These are phyloP conservation scores for Phytopythium kandeliae DNA, from an alignment of 352 stramenopile genomes.

Conservation along the genomic window DNA sequence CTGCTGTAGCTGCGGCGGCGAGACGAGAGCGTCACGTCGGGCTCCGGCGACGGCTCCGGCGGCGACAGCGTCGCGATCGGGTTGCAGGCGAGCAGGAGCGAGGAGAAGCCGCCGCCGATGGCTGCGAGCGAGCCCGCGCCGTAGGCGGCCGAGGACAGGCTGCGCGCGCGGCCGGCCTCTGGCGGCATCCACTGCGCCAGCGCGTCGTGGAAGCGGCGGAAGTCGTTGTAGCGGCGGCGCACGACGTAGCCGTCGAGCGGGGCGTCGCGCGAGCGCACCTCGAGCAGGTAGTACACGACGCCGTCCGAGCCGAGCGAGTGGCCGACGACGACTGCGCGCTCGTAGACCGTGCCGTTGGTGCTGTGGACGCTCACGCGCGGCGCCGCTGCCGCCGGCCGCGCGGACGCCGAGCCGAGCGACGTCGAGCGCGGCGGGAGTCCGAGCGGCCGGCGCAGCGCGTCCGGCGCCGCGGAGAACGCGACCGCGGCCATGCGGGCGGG, in stretches of 20 bases:
- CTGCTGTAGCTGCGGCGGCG: conserved; percentile 15
- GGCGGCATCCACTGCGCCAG: conserved; percentile 48
- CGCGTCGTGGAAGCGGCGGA: conserved; percentile 52
- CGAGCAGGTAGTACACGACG: conserved; percentile 72
- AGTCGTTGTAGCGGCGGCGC: conserved; percentile 71
- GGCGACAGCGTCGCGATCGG: conserved; percentile 14
- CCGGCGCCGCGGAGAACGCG: not conserved
- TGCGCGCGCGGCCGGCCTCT: conserved; percentile 16
- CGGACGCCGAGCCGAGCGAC: conserved; percentile 18
- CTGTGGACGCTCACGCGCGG: conserved; percentile 54
- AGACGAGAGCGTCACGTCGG: conserved; percentile 57
- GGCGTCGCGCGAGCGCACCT: conserved; percentile 64
- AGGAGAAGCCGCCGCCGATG: conserved; percentile 20
- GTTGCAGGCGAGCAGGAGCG: conserved; percentile 52
- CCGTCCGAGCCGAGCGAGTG: conserved; percentile 55
- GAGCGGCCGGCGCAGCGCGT: not conserved
- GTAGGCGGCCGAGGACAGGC: conserved; percentile 8
- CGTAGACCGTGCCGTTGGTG: conserved; percentile 63
- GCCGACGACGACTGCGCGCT: conserved; percentile 66
- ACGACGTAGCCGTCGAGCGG: conserved; percentile 79
- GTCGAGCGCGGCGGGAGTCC: conserved; percentile 19
- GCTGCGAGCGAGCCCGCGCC: conserved; percentile 9
- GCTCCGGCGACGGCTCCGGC: conserved; percentile 28
- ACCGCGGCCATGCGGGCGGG: not conserved
- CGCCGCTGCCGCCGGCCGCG: conserved; percentile 25